A percentile compares a stretch with the other conserved stretches of the same genome.
phyloP scores from a whole-genome alignment of 2,329 filamentous ascomycete genomes.

The Magnaporthales sp. region DNA sequence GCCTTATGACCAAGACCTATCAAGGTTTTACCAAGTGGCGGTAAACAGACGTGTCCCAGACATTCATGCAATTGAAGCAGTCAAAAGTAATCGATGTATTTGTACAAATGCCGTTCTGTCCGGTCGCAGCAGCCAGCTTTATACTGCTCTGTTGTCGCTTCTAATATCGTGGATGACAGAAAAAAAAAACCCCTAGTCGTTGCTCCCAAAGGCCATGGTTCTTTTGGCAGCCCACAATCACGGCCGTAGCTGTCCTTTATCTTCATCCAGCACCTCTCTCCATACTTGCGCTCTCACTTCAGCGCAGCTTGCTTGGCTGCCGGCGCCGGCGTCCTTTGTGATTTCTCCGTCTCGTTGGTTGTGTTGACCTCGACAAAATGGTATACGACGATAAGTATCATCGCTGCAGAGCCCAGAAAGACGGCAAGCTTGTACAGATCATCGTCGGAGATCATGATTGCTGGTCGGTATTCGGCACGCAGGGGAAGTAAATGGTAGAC shows the following conservation, averaged over 20 bases:
- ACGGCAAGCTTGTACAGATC: constrained; percentile 87
- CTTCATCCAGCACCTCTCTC: background rate
- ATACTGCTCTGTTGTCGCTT: background rate
- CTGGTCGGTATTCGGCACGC: background rate
- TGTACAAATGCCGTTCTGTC: background rate
- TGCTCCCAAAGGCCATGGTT: background rate
- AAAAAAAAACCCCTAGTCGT: background rate
- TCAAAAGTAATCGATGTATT: background rate
- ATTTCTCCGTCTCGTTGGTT: constrained; percentile 19
- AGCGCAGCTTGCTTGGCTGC: background rate
- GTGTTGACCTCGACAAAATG: constrained; percentile 95
- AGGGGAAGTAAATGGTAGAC: background rate
- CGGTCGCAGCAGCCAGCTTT: background rate
- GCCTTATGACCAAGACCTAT: background rate
- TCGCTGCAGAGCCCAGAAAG: constrained; percentile 80
- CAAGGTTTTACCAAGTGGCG: background rate
- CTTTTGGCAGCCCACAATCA: background rate
- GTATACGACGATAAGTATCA: constrained; percentile 90
- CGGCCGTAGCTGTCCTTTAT: background rate
- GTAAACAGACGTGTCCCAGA: background rate
- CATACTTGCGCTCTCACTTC: background rate
- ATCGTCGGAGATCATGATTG: constrained; percentile 84
- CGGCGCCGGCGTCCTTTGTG: background rate
- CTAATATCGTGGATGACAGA: background rate
- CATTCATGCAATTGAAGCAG: background rate